Evolutionary conservation across 2,329 filamentous ascomycete species (phyloP), one percentile per base, ranked within the genome.

Genomic region (Beauveria caledonica): DNA sequence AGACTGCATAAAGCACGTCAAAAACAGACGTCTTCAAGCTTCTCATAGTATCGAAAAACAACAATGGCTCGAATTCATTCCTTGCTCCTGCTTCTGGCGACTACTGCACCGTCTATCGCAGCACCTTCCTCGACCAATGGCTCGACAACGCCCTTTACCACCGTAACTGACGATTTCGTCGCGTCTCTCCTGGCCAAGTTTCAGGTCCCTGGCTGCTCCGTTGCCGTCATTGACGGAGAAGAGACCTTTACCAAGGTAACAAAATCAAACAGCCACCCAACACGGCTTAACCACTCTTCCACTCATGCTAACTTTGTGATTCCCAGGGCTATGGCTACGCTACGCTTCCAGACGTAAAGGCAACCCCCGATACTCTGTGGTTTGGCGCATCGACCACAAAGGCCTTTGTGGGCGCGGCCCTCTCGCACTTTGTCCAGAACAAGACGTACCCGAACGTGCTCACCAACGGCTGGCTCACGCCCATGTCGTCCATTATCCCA

Each of bases 351-450:
- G 76, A 72, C 77, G 73, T 5, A 73, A 74, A 59, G 74, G 75
- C 44, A 63, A 71, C 55, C 72, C 71, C 7, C 63, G 68, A 75
- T 29, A 82, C 79, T 0, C 68, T 83, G 1, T 82, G 80, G 68
- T 78, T 77, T 62, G 72, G 74, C 9, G 81, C 76, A 4, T 80
- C 77, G 61, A 80, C 74, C 5, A 80, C 79, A 21, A 84, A 84
- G 66, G 76, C 78, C 6, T 74, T 80, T 61, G 80, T 77, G 0
- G 75, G 78, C 5, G 78, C 78, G 1, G 72, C 73, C 0, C 67
- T 84, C 13, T 64, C 82, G 4, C 75, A 77, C 1, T 65, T 79
- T 1, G 70, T 82, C 5, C 69, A 81, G 1, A 73, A 76, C 23
- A 70, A 77, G 17, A 9, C 13, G 36, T 58, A 48, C n/a, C 25